These are phyloP conservation scores for Oryza longistaminata DNA, from an alignment of 176 grass and related monocot genomes.

Conservation along the genomic window DNA sequence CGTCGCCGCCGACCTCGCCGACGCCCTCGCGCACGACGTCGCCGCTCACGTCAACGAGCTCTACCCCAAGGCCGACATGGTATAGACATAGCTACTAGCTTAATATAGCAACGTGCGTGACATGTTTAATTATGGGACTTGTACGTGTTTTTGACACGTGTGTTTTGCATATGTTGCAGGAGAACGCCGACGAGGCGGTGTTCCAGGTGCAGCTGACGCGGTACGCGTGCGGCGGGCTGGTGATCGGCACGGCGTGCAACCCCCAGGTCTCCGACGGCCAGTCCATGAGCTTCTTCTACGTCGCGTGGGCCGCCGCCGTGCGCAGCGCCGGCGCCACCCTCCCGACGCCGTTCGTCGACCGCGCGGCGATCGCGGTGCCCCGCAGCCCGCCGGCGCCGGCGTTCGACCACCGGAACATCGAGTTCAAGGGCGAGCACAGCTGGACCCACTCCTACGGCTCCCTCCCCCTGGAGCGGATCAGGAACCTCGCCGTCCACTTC, in stretches of 20 bases:
- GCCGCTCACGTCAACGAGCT: slow-evolving; percentile 19
- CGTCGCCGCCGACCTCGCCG: neutral
- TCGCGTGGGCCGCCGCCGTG: slow-evolving; percentile 35
- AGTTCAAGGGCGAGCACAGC: slow-evolving; percentile 26
- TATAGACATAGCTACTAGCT: too few relatives aligned
- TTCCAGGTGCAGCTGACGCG: slow-evolving; percentile 47
- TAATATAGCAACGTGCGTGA: too few relatives aligned
- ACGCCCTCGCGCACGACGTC: slow-evolving; percentile 15
- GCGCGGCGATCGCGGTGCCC: neutral
- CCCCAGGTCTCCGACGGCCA: slow-evolving; percentile 52
- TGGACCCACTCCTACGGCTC: neutral
- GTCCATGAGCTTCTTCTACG: slow-evolving; percentile 48
- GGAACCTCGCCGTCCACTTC: slow-evolving; percentile 24
- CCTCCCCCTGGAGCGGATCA: slow-evolving; percentile 12
- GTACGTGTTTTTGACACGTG: too few relatives aligned
- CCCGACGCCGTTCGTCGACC: slow-evolving; percentile 30
- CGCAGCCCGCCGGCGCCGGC: neutral
- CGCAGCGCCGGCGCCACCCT: neutral
- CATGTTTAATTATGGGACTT: too few relatives aligned
- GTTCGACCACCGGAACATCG: slow-evolving; percentile 39
- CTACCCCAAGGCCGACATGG: slow-evolving; percentile 8
- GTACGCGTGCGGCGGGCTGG: slow-evolving; percentile 47
- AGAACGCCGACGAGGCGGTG: slow-evolving; percentile 23
- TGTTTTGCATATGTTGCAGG: too few relatives aligned
- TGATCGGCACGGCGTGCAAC: slow-evolving; percentile 22